Percentiles rank a stretch among this genome's conserved stretches.
Evolutionary conservation across 2,329 filamentous ascomycete species (phyloP).

Genomic region (Fusarium albidum): DNA sequence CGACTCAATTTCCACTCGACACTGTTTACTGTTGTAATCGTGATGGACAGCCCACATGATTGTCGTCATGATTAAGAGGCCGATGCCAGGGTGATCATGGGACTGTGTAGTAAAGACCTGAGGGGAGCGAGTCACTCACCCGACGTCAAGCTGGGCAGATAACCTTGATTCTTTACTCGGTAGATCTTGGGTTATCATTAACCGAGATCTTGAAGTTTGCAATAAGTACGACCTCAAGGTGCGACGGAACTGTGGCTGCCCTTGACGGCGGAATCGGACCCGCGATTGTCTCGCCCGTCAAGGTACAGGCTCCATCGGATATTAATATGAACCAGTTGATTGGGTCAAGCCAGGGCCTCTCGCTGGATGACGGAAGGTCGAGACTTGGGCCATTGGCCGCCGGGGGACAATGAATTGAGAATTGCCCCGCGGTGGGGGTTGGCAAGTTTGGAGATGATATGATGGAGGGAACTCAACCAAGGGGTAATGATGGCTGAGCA

Average conservation of each 20-base stretch:
- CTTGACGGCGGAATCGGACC: slow-evolving; percentile 9
- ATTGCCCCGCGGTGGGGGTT: slow-evolving; percentile 36
- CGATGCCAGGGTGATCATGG: too few relatives aligned
- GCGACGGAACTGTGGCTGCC: slow-evolving; percentile 4
- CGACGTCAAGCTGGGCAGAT: background rate
- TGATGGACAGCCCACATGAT: too few relatives aligned
- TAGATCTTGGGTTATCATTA: background rate
- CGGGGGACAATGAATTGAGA: slow-evolving; percentile 4
- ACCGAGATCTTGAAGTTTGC: slow-evolving; percentile 2
- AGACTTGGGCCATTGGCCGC: slow-evolving; percentile 24
- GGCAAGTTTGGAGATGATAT: slow-evolving; percentile 20
- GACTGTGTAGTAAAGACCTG: too few relatives aligned
- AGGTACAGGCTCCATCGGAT: slow-evolving; percentile 31
- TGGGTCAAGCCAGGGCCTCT: slow-evolving; percentile 26
- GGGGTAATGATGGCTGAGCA: background rate
- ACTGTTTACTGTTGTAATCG: too few relatives aligned
- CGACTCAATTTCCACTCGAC: background rate
- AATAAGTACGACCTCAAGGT: slow-evolving; percentile 23
- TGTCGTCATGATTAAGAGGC: too few relatives aligned
- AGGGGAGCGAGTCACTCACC: too few relatives aligned
- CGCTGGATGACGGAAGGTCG: slow-evolving; percentile 25
- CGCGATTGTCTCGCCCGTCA: slow-evolving; percentile 21
- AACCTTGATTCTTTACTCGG: background rate
- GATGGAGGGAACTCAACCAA: slow-evolving; percentile 11
- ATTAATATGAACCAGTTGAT: slow-evolving; percentile 31